These are phyloP conservation scores for Samsoniella hepiali DNA, from an alignment of 2,329 filamentous ascomycete species.

Conservation along the genomic window DNA sequence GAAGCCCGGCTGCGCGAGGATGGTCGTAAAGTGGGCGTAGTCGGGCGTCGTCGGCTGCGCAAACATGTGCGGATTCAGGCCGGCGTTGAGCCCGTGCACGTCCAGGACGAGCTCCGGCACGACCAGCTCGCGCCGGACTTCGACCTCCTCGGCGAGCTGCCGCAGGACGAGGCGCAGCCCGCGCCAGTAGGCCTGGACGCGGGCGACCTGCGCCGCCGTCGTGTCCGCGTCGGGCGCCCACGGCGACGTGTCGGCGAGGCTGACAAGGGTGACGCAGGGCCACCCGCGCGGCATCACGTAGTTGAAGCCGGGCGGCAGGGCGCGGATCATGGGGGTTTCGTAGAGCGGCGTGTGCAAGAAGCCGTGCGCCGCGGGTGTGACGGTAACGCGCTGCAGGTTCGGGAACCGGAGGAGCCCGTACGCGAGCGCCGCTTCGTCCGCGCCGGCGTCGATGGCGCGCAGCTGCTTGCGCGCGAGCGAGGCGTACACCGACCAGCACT, in stretches of 20 bases:
- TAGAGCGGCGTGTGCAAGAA: slow-evolving; percentile 35
- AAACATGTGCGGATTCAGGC: slow-evolving; percentile 32
- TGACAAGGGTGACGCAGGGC: slow-evolving; percentile 10
- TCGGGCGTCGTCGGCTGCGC: slow-evolving; percentile 24
- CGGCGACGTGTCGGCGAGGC: slow-evolving; percentile 19
- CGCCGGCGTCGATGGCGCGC: slow-evolving; percentile 26
- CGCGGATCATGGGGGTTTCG: slow-evolving; percentile 11
- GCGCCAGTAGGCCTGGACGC: slow-evolving; percentile 25
- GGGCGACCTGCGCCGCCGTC: not conserved
- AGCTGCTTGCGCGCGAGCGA: slow-evolving; percentile 33
- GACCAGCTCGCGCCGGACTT: not conserved
- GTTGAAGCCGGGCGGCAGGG: not conserved
- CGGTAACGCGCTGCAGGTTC: slow-evolving; percentile 33
- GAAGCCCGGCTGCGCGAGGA: slow-evolving; percentile 1
- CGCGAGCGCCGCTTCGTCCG: slow-evolving; percentile 32
- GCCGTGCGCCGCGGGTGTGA: slow-evolving; percentile 40
- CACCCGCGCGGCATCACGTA: slow-evolving; percentile 4
- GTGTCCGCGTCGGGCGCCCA: not conserved
- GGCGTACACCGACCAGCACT: slow-evolving; percentile 16
- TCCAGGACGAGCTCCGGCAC: slow-evolving; percentile 38
- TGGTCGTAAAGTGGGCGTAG: slow-evolving; percentile 25
- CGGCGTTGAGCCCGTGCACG: slow-evolving; percentile 27
- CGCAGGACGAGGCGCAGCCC: slow-evolving; percentile 31
- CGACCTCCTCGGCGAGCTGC: slow-evolving; percentile 26
- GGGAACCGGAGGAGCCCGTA: slow-evolving; percentile 35